Evolutionary conservation across 192 early-diverging fungal species (phyloP).

Genomic region (Coemansia sp.): DNA sequence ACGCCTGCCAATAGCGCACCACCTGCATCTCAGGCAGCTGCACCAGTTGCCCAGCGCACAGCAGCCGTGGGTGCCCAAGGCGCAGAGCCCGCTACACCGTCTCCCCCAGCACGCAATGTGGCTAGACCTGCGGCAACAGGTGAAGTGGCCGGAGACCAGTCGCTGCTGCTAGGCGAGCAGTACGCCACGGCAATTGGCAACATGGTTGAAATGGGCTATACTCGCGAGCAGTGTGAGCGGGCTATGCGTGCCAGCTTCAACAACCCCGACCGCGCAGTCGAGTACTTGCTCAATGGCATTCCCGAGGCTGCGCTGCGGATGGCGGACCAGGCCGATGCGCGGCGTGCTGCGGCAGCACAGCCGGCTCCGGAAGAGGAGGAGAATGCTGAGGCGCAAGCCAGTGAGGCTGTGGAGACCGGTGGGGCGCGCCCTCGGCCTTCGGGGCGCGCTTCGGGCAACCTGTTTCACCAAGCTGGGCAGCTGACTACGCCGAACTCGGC

Average conservation of each 20-base stretch:
- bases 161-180: constrained; percentile 60
- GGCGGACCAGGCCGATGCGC: constrained; percentile 38
- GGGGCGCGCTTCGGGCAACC: constrained; percentile 38
- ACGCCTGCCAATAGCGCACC: constrained; percentile 41
- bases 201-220: constrained; percentile 96
- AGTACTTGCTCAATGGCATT: constrained; percentile 83
- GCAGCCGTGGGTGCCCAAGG: constrained; percentile 26
- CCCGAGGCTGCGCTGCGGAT: constrained; percentile 43
- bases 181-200: constrained; percentile 80
- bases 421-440: constrained; percentile 13
- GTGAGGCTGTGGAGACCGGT: neutral
- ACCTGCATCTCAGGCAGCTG: constrained; percentile 34
- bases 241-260: constrained; percentile 97
- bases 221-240: constrained; percentile 74
- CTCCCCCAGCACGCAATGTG: constrained; percentile 48
- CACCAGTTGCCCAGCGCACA: constrained; percentile 42
- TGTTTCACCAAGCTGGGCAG: constrained; percentile 61
- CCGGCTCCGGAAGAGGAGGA: constrained; percentile 38
- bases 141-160: constrained; percentile 53
- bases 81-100: constrained; percentile 44
- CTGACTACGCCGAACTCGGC: neutral
- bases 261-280: constrained; percentile 95
- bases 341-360: constrained; percentile 6
- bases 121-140: neutral
- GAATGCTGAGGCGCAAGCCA: constrained; percentile 7